Conservation (phyloP, 768 basidiomycete species). For the Tylopilus intermedius region DNA sequence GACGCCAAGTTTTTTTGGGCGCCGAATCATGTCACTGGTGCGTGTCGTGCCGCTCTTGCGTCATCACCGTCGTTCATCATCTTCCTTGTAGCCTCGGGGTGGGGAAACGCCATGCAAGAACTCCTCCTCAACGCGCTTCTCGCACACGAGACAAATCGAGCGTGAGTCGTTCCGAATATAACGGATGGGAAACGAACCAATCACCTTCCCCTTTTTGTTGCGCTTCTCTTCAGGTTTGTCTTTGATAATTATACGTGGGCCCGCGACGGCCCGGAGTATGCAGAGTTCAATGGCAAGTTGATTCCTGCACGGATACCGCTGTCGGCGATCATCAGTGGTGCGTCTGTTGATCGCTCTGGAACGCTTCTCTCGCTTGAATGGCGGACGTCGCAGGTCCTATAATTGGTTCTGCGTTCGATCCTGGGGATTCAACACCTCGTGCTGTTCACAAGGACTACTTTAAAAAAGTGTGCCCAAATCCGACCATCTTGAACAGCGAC, state of each 20-base stretch:
- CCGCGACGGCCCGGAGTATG: slow-evolving; percentile 37
- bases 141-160: slow-evolving; percentile 41
- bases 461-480: slow-evolving; percentile 43
- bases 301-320: slow-evolving; percentile 54
- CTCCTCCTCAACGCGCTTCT: slow-evolving; percentile 49
- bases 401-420: slow-evolving; percentile 37
- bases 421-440: slow-evolving; percentile 35
- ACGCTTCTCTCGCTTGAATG: not conserved
- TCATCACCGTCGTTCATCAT: not conserved
- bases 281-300: slow-evolving; percentile 43
- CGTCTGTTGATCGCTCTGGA: slow-evolving; percentile 2
- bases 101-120: slow-evolving; percentile 62
- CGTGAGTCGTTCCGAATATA: slow-evolving; percentile 34
- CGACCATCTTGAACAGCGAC: slow-evolving; percentile 28
- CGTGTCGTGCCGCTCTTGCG: slow-evolving; percentile 1
- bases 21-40: slow-evolving; percentile 44
- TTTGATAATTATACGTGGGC: slow-evolving; percentile 60
- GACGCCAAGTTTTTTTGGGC: slow-evolving; percentile 44
- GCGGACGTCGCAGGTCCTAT: slow-evolving; percentile 34
- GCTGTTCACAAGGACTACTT: slow-evolving; percentile 46
- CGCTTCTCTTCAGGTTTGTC: slow-evolving; percentile 38
- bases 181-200: not conserved
- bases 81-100: slow-evolving; percentile 42
- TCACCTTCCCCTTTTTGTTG: too few relatives aligned
- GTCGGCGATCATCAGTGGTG: slow-evolving; percentile 49